phyloP scores from a whole-genome alignment of 768 basidiomycete species.

The Ramaria sp. region DNA sequence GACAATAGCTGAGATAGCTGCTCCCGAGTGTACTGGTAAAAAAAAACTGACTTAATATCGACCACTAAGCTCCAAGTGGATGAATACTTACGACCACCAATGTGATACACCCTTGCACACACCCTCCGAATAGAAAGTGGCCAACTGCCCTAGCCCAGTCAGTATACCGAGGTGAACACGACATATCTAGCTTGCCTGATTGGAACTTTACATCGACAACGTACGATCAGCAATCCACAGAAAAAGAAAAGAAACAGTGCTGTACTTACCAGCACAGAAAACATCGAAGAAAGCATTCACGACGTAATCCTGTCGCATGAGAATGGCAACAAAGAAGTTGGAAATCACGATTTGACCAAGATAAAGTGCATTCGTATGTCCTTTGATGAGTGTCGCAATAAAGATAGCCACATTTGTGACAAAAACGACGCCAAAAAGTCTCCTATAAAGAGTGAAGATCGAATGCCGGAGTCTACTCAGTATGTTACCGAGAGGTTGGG shows the following conservation, averaged over 20 bases:
- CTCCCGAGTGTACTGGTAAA: constrained; percentile 39
- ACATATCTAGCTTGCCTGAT: neutral
- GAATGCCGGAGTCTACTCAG: constrained; percentile 46
- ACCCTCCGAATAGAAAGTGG: constrained; percentile 43
- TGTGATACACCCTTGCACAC: constrained; percentile 47
- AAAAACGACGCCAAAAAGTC: constrained; percentile 45
- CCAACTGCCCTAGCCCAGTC: constrained; percentile 11
- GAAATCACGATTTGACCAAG: constrained; percentile 32
- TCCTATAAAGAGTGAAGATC: constrained; percentile 44
- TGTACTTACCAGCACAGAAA: constrained; percentile 26
- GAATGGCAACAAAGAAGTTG: constrained; percentile 38
- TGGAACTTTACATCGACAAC: neutral
- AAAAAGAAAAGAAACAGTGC: neutral
- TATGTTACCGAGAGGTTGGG: constrained; percentile 36
- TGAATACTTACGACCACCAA: constrained; percentile 33
- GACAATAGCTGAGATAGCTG: constrained; percentile 40
- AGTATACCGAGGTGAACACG: neutral
- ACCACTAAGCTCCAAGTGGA: neutral
- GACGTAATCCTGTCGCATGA: constrained; percentile 48
- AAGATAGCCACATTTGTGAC: constrained; percentile 38
- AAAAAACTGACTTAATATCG: neutral
- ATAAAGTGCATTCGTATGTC: constrained; percentile 25
- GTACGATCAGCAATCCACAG: neutral
- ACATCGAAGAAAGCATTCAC: constrained; percentile 47
- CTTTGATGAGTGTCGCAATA: constrained; percentile 25